phyloP scores from a whole-genome alignment of 345 rosid species.

The Mercurialis annua region DNA sequence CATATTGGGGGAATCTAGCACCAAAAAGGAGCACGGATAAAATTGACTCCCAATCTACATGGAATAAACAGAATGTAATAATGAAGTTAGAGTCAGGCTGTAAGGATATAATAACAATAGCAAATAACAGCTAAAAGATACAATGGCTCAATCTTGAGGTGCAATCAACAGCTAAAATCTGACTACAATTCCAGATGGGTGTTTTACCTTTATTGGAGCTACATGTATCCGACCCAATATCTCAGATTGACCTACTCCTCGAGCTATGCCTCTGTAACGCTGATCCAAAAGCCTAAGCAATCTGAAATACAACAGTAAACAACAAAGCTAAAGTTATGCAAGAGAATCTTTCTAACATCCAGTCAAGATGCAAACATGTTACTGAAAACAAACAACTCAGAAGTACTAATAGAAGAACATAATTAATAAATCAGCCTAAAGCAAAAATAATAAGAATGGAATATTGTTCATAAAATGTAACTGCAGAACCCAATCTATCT shows the following conservation, averaged over 20 bases:
- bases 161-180: constrained; percentile 1
- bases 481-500: no score
- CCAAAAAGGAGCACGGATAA: constrained; percentile 90
- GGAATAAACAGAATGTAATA: constrained; percentile 4
- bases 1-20: constrained; percentile 92
- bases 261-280: constrained; percentile 93
- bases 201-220: constrained; percentile 86
- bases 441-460: no score
- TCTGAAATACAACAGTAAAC: constrained; percentile 37
- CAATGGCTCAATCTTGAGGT: background rate
- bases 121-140: background rate
- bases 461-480: no score
- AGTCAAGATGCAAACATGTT: background rate
- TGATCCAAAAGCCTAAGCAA: constrained; percentile 89
- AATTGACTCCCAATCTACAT: constrained; percentile 77
- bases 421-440: background rate
- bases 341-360: background rate
- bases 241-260: constrained; percentile 98
- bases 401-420: background rate
- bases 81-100: background rate
- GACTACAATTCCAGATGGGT: background rate
- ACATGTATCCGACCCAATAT: constrained; percentile 95
- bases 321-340: constrained; percentile 4
- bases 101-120: background rate
- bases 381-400: no score